Base-by-base conservation (phyloP, 768 basidiomycete genomes). In the Calocybe indica region DNA sequence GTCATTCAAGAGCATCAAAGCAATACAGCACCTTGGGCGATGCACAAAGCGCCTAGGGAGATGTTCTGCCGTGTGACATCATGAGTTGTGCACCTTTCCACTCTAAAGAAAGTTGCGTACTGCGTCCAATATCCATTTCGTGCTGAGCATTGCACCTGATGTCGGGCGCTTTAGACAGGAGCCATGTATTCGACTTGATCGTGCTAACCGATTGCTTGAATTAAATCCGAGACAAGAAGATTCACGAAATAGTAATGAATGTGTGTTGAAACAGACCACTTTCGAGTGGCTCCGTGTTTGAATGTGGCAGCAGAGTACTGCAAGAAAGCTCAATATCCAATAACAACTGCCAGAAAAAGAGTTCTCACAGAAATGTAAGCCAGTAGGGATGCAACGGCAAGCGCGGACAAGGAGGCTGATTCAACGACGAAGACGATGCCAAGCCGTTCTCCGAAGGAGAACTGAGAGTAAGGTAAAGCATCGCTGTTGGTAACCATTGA, bases 221-320 rank as follows among this genome's bases (percentile, higher is more conserved):
- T 47, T 5, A 78, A 51, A 47, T 79, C 78, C 14, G 71, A 71
- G 5, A 75, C 22, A 53, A 80, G 68, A 37, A 79, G 55, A 32
- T 70, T 77, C 7, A 77, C 51, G 47, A 80, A 76, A 39, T 78
- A 70, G 36, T 42, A 10, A 52, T 32, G 31, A 42, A 28, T 22
- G 30, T 43, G 33, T 34, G 34, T 40, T 50, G 37, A 13, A 29
- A 37, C 13, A 39, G 14, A 11, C 36, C 36, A 37, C 11, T 11
- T 37, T 37, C 36, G 14, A 7, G 29, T 5, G 28, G 22, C 31
- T 9, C 42, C n/a, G 35, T 13, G 29, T 43, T 31, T 13, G 28
- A 11, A 34, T 3, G 28, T 43, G 29, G 22, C 22, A 43, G 15
- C n/a, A 12, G 40, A 34, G 10, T 33, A 7, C 4, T 11, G 29